These are phyloP conservation scores for Nitzschia palea DNA, from an alignment of 108 stramenopile species.

Conservation along the genomic window DNA sequence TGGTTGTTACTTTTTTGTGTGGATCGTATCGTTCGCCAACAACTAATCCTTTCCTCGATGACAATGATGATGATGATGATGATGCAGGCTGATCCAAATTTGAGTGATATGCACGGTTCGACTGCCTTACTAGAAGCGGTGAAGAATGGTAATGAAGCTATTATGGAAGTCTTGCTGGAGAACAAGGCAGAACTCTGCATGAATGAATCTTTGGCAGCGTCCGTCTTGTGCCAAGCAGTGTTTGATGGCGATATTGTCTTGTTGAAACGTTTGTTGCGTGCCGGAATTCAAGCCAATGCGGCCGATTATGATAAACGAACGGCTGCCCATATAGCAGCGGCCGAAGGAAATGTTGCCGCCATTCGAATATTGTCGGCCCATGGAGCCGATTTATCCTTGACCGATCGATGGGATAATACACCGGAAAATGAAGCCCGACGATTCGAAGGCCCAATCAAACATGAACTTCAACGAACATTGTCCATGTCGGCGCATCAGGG, in stretches of 20 bases:
- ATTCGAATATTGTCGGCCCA: constrained; percentile 35
- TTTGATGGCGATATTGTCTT: constrained; percentile 55
- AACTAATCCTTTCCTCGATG: no score
- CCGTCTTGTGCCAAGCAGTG: constrained; percentile 52
- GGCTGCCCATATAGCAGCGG: constrained; percentile 58
- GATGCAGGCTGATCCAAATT: constrained; percentile 53
- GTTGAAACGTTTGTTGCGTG: constrained; percentile 43
- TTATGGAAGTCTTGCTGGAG: constrained; percentile 33
- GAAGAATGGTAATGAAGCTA: constrained; percentile 59
- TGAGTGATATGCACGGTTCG: constrained; percentile 65
- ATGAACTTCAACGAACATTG: not conserved
- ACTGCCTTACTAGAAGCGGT: constrained; percentile 60
- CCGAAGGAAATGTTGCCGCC: constrained; percentile 50
- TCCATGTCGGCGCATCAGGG: no score
- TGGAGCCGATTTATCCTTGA: constrained; percentile 44
- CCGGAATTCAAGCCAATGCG: constrained; percentile 58
- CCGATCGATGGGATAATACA: constrained; percentile 50
- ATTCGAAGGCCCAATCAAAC: not conserved
- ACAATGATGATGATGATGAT: no score
- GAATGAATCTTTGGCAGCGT: constrained; percentile 46
- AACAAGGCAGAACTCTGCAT: constrained; percentile 42
- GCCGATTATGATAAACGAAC: constrained; percentile 60
- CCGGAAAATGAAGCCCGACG: constrained; percentile 33
- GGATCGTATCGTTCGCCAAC: no score
- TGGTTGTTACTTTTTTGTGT: no score